Evolutionary conservation across 2,329 filamentous ascomycete genomes (phyloP).

Genomic region (Ophiostoma tasmaniense): DNA sequence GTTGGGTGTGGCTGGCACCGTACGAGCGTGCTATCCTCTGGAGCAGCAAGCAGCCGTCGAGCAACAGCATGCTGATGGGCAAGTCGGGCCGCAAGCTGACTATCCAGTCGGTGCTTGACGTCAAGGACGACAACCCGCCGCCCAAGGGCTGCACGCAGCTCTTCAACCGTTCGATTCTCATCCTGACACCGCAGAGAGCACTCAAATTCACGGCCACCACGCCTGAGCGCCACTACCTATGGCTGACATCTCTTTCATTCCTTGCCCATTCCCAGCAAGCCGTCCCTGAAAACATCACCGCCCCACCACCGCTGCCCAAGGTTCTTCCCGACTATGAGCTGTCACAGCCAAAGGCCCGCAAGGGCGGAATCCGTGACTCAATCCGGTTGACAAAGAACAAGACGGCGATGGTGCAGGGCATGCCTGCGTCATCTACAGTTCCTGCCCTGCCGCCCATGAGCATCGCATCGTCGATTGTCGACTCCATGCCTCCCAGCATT

Average conservation of each 20-base stretch:
- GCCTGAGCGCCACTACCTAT: slow-evolving; percentile 82
- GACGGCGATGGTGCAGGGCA: slow-evolving; percentile 21
- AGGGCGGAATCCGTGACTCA: slow-evolving; percentile 67
- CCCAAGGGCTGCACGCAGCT: slow-evolving; percentile 60
- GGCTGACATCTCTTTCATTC: slow-evolving; percentile 92
- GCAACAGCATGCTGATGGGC: slow-evolving; percentile 78
- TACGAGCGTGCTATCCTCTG: slow-evolving; percentile 95
- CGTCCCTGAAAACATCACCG: slow-evolving; percentile 61
- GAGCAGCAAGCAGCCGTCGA: slow-evolving; percentile 94
- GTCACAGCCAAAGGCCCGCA: slow-evolving; percentile 40
- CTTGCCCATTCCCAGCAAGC: slow-evolving; percentile 81
- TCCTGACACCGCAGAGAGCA: slow-evolving; percentile 84
- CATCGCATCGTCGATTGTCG: slow-evolving; percentile 27
- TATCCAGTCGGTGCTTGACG: slow-evolving; percentile 94
- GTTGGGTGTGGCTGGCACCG: slow-evolving; percentile 97
- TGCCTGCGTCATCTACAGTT: slow-evolving; percentile 22
- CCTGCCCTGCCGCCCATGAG: slow-evolving; percentile 21
- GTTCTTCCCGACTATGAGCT: slow-evolving; percentile 45
- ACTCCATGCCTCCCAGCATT: slow-evolving; percentile 42
- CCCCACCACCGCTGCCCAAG: slow-evolving; percentile 40
- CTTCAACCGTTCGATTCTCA: slow-evolving; percentile 91
- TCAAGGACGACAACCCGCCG: slow-evolving; percentile 83
- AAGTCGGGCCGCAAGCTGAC: slow-evolving; percentile 91
- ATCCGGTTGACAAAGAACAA: slow-evolving; percentile 80
- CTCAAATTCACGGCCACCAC: slow-evolving; percentile 87